Evolutionary conservation across 1,284 basidiomycete genomes (phyloP), one percentile per base, ranked within the genome.

Genomic region (Cryptococcus wingfieldii): DNA sequence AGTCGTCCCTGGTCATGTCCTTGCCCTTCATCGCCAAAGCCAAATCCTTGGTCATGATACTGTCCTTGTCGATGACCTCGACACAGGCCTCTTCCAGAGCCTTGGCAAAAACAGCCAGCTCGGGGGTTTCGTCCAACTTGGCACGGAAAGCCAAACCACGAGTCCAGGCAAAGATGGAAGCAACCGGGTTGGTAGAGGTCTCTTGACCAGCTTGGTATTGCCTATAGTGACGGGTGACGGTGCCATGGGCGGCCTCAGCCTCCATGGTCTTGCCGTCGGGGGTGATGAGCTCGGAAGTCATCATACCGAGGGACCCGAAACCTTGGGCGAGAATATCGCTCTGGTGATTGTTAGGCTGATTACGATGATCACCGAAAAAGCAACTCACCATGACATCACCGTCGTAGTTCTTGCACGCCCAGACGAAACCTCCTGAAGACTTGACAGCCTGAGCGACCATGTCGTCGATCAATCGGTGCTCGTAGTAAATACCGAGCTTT

Each of bases 381-480:
- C 19, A 47, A 62, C 68, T 53, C 50, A 76, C 76, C 73, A 80
- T 80, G 55, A 97, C 90, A 74, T 96, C 93, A 50, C 93, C 93
- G 70, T 96, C 93, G 81, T 96, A 95, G 81, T 95, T 95, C 83
- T 96, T 97, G 78, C 86, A 87, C 5, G 95, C 95, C 94, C 92
- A 96, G 19, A 98, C 89, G 79, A 96, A 98, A 46, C 95, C 95
- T 53, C 95, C 95, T 1, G 87, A 86, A 23, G 89, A 92, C 81
- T 98, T 99, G 85, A 98, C 87, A 46, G 84, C 91, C 76, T 97
- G 93, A 5, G 95, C 95, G 47, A 98, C 94, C 92, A 96, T 95
- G 79, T 95, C 89, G 74, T 91, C 88, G 56, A 84, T 83, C 55
- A 84, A 71, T 47, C 96, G 89, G 79, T 98, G 94, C 79, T 98